Percentiles rank a stretch among this genome's conserved stretches.
Conservation (phyloP, 192 early-diverging fungal species). For the Kickxella alabastrina region DNA sequence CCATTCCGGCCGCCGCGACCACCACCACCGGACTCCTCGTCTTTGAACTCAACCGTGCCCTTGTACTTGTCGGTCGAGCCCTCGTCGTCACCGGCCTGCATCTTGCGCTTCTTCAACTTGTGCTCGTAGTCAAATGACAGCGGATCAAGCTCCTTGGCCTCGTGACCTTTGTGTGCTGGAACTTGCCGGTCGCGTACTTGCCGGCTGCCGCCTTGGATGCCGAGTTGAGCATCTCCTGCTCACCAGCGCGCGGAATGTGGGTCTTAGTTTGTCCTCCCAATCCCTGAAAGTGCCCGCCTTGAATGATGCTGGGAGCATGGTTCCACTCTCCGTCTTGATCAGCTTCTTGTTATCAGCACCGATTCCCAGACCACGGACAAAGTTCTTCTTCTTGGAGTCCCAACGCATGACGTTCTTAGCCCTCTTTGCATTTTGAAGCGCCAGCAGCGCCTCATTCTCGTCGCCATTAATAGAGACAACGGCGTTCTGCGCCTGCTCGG, state of each 20-base stretch:
- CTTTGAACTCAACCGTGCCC: conserved; percentile 45
- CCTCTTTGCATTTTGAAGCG: conserved; percentile 55
- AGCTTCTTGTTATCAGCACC: conserved; percentile 95
- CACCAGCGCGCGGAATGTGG: conserved; percentile 76
- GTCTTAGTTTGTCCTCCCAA: conserved; percentile 90
- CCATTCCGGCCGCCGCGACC: too few relatives aligned
- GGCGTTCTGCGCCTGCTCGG: conserved; percentile 74
- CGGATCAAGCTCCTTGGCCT: conserved; percentile 70
- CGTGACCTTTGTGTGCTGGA: conserved; percentile 73
- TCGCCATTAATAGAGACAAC: conserved; percentile 78
- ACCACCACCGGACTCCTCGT: conserved; percentile 11
- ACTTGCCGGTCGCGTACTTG: conserved; percentile 55
- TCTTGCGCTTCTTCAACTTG: conserved; percentile 59
- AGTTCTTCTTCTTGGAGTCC: conserved; percentile 93
- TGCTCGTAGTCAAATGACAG: conserved; percentile 60
- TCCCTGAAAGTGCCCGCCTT: conserved; percentile 82
- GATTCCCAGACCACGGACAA: conserved; percentile 74
- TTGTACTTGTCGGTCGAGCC: conserved; percentile 31
- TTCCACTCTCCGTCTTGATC: conserved; percentile 87
- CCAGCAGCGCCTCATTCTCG: conserved; percentile 64
- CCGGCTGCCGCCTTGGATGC: conserved; percentile 36
- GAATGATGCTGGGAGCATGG: conserved; percentile 82
- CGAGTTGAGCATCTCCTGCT: conserved; percentile 65
- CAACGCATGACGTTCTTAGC: conserved; percentile 65
- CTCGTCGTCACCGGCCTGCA: conserved; percentile 40